These are phyloP conservation scores for Ottelia alismoides DNA, from an alignment of 106 monocot genomes.

Conservation along the genomic window DNA sequence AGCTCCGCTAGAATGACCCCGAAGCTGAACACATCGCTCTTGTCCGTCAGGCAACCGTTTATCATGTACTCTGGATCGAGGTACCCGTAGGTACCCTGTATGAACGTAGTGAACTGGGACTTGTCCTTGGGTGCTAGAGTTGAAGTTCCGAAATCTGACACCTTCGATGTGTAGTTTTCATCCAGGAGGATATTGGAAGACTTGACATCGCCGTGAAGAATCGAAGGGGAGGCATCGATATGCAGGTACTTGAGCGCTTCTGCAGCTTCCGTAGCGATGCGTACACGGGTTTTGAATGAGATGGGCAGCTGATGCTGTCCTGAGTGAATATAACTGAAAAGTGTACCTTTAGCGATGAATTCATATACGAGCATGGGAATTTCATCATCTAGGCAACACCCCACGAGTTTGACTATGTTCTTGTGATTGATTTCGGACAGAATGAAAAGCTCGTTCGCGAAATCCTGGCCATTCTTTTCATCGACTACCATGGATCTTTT, in stretches of 20 bases:
- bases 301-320: background rate
- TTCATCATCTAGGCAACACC: constrained; percentile 12
- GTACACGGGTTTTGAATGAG: background rate
- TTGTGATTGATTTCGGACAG: constrained; percentile 18
- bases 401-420: constrained; percentile 19
- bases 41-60: constrained; percentile 11
- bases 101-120: constrained; percentile 1
- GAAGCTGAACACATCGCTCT: constrained; percentile 17
- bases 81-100: constrained; percentile 11
- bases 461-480: constrained; percentile 7
- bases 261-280: constrained; percentile 8
- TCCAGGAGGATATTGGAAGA: constrained; percentile 15
- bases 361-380: constrained; percentile 20
- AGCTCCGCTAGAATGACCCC: constrained; percentile 15
- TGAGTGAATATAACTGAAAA: constrained; percentile 8
- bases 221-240: constrained; percentile 8
- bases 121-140: constrained; percentile 7
- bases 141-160: constrained; percentile 18
- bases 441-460: constrained; percentile 15
- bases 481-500: constrained; percentile 13
- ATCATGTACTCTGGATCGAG: constrained; percentile 15
- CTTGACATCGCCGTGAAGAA: constrained; percentile 18
- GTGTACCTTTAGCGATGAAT: constrained; percentile 12
- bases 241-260: constrained; percentile 14
- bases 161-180: constrained; percentile 4